Evolutionary conservation across 2,329 filamentous ascomycete genomes (phyloP), one percentile per base, ranked within the genome.

Genomic region (Aspergillus udagawae): DNA sequence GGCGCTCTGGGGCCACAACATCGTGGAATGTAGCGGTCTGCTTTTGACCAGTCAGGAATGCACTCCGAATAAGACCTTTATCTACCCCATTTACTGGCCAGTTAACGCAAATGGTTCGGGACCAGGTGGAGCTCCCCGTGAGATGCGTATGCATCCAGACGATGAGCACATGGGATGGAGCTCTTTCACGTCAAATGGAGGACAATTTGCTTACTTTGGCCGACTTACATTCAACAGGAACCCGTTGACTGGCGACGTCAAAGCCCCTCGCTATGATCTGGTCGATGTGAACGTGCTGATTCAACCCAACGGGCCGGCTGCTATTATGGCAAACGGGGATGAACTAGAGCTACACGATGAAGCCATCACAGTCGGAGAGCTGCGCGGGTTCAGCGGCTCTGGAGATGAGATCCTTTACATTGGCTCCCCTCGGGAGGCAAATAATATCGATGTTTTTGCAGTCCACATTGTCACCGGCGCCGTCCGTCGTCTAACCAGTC

Each of bases 131-230:
- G 52, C 45, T 3, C 67, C 75, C 1, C 73, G 78, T 3, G 79
- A 80, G 60, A 61, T 80, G 27, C 77, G 77, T 14, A 55, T 81
- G 7, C 77, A 81, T 57, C 77, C 79, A 0, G 78, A 81, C 41
- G 66, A 79, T 41, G 61, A 68, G 0, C 78, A 80, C 53, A 61
- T 81, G 5, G 75, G 72, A 4, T 80, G 72, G 62, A 80, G 72
- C 60, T 73, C 74, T 0, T 76, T 79, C 53, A 68, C 63, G 0
- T 41, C 49, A 4, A 49, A 51, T 20, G 64, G 63, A 10, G 63
- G 57, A 3, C 66, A 73, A 41, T 59, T 58, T 12, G 56, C 56
- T 1, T 78, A 75, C 63, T 74, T 76, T 50, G 72, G 69, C 2
- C 68, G 75, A 0, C 65, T 81, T 1, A 47, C 67, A 3, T 80